phyloP scores from a whole-genome alignment of 2,329 filamentous ascomycete species.

The Mycogone perniciosa region DNA sequence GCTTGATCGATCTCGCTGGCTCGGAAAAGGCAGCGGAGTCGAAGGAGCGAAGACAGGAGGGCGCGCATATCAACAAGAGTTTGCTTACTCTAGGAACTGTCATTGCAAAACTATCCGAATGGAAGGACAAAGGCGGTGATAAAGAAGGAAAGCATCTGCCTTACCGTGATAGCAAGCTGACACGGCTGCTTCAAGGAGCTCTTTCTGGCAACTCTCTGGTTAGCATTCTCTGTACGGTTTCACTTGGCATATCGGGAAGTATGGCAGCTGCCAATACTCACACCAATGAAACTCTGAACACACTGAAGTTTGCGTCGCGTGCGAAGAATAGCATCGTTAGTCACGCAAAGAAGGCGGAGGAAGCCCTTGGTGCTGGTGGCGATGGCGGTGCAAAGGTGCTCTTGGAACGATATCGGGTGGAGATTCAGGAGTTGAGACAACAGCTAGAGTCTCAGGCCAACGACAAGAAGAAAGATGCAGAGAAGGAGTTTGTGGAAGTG shows the following conservation, averaged over 20 bases:
- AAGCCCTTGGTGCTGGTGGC: slow-evolving; percentile 72
- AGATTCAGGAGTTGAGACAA: slow-evolving; percentile 74
- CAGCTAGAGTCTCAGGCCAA: slow-evolving; percentile 82
- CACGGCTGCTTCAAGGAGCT: slow-evolving; percentile 82
- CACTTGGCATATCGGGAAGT: slow-evolving; percentile 72
- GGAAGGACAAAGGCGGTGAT: slow-evolving; percentile 73
- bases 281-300: slow-evolving; percentile 86
- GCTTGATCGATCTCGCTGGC: slow-evolving; percentile 90
- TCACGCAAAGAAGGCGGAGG: slow-evolving; percentile 90
- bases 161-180: slow-evolving; percentile 96
- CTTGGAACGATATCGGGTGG: slow-evolving; percentile 86
- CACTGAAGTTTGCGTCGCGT: slow-evolving; percentile 90
- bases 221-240: slow-evolving; percentile 95
- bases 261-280: slow-evolving; percentile 66
- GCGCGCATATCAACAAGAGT: slow-evolving; percentile 98
- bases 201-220: slow-evolving; percentile 90
- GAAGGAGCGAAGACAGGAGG: slow-evolving; percentile 89
- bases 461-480: slow-evolving; percentile 53
- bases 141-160: slow-evolving; percentile 90
- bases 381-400: slow-evolving; percentile 83
- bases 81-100: slow-evolving; percentile 91
- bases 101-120: slow-evolving; percentile 84
- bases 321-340: slow-evolving; percentile 98
- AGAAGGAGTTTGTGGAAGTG: slow-evolving; percentile 57
- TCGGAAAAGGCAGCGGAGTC: slow-evolving; percentile 94